Percentiles rank a stretch among this genome's conserved stretches.
Evolutionary conservation across 2,329 filamentous ascomycete genomes (phyloP).

Genomic region (Beauveria sp.): DNA sequence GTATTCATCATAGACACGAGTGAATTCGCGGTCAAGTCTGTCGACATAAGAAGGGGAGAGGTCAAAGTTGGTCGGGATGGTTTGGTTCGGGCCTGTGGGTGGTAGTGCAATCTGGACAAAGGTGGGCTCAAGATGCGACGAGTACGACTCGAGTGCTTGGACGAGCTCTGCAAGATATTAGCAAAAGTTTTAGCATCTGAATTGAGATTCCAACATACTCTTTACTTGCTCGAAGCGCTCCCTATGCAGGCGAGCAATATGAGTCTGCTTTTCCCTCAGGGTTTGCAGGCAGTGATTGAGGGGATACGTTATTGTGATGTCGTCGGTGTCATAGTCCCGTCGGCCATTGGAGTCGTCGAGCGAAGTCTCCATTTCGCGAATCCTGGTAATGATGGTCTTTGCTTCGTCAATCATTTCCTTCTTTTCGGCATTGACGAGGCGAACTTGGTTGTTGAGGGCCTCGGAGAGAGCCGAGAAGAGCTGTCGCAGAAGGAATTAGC

Average conservation of each 20-base stretch:
- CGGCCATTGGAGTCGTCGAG: slow-evolving; percentile 67
- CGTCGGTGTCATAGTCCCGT: slow-evolving; percentile 58
- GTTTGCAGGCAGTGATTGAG: slow-evolving; percentile 69
- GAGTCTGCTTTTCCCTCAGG: slow-evolving; percentile 78
- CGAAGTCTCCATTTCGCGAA: slow-evolving; percentile 89
- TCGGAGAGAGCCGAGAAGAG: slow-evolving; percentile 88
- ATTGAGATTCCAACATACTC: slow-evolving; percentile 48
- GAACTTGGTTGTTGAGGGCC: slow-evolving; percentile 83
- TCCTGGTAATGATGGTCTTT: slow-evolving; percentile 72
- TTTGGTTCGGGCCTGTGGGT: slow-evolving; percentile 68
- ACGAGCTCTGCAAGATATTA: slow-evolving; percentile 62
- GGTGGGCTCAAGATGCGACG: slow-evolving; percentile 83
- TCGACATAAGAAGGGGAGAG: slow-evolving; percentile 86
- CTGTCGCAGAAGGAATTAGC: slow-evolving; percentile 35
- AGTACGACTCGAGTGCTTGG: slow-evolving; percentile 89
- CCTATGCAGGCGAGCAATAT: slow-evolving; percentile 73
- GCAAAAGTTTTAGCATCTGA: neutral
- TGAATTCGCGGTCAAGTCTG: slow-evolving; percentile 83
- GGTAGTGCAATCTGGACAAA: slow-evolving; percentile 83
- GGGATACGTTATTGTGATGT: slow-evolving; percentile 73
- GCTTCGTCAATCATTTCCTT: slow-evolving; percentile 86
- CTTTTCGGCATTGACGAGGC: slow-evolving; percentile 78
- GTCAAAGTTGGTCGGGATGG: slow-evolving; percentile 76
- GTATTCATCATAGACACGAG: slow-evolving; percentile 94
- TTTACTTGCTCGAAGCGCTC: slow-evolving; percentile 94